These are phyloP conservation scores for Epichloe sylvatica DNA, from an alignment of 2,329 filamentous ascomycete species.

Conservation along the genomic window DNA sequence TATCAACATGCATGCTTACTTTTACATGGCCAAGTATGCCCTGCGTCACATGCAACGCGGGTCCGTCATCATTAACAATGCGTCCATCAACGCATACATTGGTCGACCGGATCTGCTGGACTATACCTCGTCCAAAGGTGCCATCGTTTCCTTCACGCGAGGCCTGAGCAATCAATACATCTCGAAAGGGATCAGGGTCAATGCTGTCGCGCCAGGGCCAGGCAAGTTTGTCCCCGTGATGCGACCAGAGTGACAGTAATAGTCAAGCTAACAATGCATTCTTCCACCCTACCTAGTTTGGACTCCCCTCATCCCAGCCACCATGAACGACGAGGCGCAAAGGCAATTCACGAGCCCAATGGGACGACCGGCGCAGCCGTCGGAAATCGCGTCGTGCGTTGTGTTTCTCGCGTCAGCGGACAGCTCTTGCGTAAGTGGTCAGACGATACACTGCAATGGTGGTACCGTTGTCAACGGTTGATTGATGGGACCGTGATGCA, in stretches of 20 bases:
- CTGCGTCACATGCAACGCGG: constrained; percentile 64
- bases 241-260: too few relatives aligned
- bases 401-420: constrained; percentile 68
- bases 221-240: constrained; percentile 10
- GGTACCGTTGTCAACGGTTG: constrained; percentile 33
- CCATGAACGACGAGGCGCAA: constrained; percentile 56
- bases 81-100: constrained; percentile 71
- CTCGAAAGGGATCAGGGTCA: constrained; percentile 59
- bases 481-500: neutral
- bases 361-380: constrained; percentile 64
- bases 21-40: constrained; percentile 66
- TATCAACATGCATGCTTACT: constrained; percentile 71
- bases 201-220: constrained; percentile 63
- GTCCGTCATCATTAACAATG: constrained; percentile 71
- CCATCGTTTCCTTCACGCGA: constrained; percentile 66
- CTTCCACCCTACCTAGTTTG: constrained; percentile 33
- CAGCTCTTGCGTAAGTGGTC: constrained; percentile 60
- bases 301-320: constrained; percentile 61
- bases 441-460: constrained; percentile 44
- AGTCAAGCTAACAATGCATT: too few relatives aligned
- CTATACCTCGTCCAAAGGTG: constrained; percentile 69
- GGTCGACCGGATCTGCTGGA: constrained; percentile 69
- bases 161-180: constrained; percentile 64
- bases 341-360: constrained; percentile 62
- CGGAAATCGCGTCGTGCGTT: constrained; percentile 68